Evolutionary conservation across 225 moss, liverwort and hornwort species (phyloP).

Genomic region (Pseudisothecium myosuroides): DNA sequence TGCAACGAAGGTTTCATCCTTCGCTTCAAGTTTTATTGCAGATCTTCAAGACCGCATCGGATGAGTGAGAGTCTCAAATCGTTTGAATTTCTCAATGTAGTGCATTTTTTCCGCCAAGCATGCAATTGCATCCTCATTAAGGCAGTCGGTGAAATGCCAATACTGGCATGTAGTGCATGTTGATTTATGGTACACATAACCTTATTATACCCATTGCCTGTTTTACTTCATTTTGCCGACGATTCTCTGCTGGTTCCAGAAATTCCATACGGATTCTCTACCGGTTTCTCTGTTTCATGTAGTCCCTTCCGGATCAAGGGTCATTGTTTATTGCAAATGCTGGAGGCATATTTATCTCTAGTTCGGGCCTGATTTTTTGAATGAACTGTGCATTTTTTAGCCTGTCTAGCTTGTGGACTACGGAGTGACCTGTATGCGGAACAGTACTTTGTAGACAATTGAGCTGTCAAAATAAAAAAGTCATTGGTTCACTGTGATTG

Average conservation of each 20-base stretch:
- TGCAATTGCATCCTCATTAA: not conserved
- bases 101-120: not conserved
- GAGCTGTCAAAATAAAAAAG: not conserved
- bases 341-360: not conserved
- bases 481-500: not conserved
- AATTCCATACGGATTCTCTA: not conserved
- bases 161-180: not conserved
- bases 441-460: not conserved
- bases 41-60: conserved; percentile 92
- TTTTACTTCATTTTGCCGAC: not conserved
- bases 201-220: not conserved
- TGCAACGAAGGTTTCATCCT: conserved; percentile 89
- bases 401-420: not conserved
- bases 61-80: conserved; percentile 23
- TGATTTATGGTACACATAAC: not conserved
- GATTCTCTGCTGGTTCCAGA: not conserved
- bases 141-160: not conserved
- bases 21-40: conserved; percentile 87
- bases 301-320: not conserved
- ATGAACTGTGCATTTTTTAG: not conserved
- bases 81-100: not conserved
- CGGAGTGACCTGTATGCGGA: not conserved
- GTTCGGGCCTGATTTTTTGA: not conserved
- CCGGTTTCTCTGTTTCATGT: not conserved
- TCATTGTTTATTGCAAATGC: not conserved